phyloP scores from a whole-genome alignment of 164 flowering plant species.

The Chimonanthus praecox region DNA sequence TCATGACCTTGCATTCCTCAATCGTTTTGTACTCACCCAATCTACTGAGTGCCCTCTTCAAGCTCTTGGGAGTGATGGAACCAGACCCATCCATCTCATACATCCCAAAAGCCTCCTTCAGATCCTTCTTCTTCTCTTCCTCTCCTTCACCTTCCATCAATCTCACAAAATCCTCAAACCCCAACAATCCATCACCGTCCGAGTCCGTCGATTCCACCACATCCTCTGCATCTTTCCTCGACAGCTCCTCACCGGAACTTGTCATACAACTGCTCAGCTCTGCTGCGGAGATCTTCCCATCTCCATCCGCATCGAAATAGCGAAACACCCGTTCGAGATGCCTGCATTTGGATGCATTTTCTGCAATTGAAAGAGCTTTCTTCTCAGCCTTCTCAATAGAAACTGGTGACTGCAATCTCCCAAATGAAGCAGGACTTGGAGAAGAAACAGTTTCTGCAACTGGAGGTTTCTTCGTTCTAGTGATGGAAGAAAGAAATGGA shows the following conservation, averaged over 20 bases:
- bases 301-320: conserved; percentile 26
- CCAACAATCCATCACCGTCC: conserved; percentile 17
- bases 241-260: conserved; percentile 7
- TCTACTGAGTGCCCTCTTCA: conserved; percentile 18
- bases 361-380: not conserved
- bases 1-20: conserved; percentile 36
- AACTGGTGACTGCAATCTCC: not conserved
- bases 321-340: conserved; percentile 17
- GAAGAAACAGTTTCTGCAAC: not conserved
- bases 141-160: conserved; percentile 5
- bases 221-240: conserved; percentile 1
- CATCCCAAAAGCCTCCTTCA: conserved; percentile 20
- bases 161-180: conserved; percentile 12
- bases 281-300: conserved; percentile 25
- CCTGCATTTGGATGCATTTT: not conserved
- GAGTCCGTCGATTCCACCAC: conserved; percentile 11
- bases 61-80: conserved; percentile 15
- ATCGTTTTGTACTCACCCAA: conserved; percentile 25
- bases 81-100: conserved; percentile 19
- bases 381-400: conserved; percentile 2
- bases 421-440: conserved; percentile 1
- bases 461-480: not conserved
- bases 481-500: not conserved
- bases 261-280: conserved; percentile 19
- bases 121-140: conserved; percentile 14